Evolutionary conservation across 1,139 yeast genomes (phyloP), one percentile per base, ranked within the genome.

Genomic region (Hemisphaericaspora subhashii): DNA sequence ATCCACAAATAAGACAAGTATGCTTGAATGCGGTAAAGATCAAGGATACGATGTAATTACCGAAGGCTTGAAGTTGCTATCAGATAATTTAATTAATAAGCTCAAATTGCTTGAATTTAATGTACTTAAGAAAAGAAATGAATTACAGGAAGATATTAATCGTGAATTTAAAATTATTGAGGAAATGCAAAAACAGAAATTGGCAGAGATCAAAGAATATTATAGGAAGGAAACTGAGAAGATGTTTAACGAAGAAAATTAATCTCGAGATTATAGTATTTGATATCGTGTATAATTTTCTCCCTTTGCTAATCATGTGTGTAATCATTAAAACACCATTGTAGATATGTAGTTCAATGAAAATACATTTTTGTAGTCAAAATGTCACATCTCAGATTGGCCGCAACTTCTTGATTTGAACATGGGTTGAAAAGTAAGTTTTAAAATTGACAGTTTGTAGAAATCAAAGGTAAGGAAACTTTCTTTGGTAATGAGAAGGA

Each of bases 31-130:
- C 11, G 16, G 24, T 17, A 22, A 34, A n/a, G 35, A 27, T n/a
- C 17, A n/a, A 9, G 22, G 37, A 5, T 26, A 31, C 14, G 35
- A 38, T 27, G 26, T 37, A 8, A 37, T 42, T 40, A 27, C 36
- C 13, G 45, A 52, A 25, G 39, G 48, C 1, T 37, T 50, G 24
- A 43, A 41, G 24, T 21, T 40, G 12, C 37, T 43, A 17, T 41
- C 48, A 4, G 33, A 45, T 8, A 43, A 38, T 18, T 35, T 54
- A 28, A 31, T 53, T 7, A 37, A 43, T 7, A 45, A 49, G 33
- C 41, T 56, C 28, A 47, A 46, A 33, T 9, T 23, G 4, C 39
- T 55, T 25, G 57, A 55, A 37, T 31, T 23, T 12, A 43, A 47
- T 23, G 36, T 52, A 3, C 17, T 47, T 5, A 28, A 43, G 11